Percentiles rank a stretch among this genome's conserved stretches.
Conservation (phyloP, 352 stramenopile species). For the Phytophthora pinifolia region DNA sequence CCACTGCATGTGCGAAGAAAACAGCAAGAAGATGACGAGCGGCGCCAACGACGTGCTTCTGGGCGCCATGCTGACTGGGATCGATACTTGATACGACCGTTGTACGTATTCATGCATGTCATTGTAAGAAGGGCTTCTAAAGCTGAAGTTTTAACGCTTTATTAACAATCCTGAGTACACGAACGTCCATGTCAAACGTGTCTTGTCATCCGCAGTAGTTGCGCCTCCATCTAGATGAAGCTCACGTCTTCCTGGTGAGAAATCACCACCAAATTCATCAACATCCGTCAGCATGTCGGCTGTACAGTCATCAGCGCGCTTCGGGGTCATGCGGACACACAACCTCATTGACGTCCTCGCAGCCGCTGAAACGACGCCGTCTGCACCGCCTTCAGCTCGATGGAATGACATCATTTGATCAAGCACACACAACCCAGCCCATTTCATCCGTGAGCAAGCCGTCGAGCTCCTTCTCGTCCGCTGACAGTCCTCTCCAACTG, state of each 20-base stretch:
- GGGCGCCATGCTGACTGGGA: background rate
- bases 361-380: background rate
- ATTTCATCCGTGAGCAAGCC: constrained; percentile 33
- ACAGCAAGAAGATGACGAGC: background rate
- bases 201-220: constrained; percentile 27
- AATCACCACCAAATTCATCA: constrained; percentile 33
- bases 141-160: too few relatives aligned
- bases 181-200: constrained; percentile 6
- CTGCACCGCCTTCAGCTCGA: background rate
- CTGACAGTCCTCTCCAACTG: constrained; percentile 34
- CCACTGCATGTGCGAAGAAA: constrained; percentile 10
- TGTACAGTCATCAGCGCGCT: constrained; percentile 9
- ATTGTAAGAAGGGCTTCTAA: background rate
- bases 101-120: too few relatives aligned
- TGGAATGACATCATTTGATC: constrained; percentile 21
- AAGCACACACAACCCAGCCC: constrained; percentile 34
- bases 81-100: background rate
- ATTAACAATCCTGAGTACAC: background rate
- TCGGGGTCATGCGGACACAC: constrained; percentile 31
- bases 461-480: constrained; percentile 33
- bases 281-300: background rate
- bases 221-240: constrained; percentile 40
- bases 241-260: constrained; percentile 41
- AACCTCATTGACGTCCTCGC: constrained; percentile 29
- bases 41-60: background rate